These are phyloP conservation scores for Boletus barrowsii DNA, from an alignment of 768 basidiomycete species.

Conservation along the genomic window DNA sequence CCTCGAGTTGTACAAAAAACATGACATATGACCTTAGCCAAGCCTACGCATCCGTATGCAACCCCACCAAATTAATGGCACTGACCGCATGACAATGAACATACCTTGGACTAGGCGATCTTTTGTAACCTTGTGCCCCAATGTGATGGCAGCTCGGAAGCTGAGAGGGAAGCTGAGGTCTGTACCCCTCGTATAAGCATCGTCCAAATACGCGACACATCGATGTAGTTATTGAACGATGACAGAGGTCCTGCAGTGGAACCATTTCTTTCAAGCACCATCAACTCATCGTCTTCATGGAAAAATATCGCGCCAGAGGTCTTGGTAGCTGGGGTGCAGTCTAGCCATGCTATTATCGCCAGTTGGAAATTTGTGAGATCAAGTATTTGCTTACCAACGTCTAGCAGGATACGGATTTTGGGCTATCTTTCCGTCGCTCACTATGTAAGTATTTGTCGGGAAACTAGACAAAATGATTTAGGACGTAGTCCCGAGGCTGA, in stretches of 20 bases:
- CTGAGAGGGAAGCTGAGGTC: neutral
- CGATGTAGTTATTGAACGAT: neutral
- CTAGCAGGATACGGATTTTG: neutral
- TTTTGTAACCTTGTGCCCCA: neutral
- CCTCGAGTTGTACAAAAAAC: neutral
- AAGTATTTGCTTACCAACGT: neutral
- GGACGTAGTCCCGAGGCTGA: too few relatives aligned
- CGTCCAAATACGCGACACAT: neutral
- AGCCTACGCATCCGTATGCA: neutral
- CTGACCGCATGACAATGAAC: too few relatives aligned
- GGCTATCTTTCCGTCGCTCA: too few relatives aligned
- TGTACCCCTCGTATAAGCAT: neutral
- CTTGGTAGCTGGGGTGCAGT: neutral
- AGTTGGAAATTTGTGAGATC: neutral
- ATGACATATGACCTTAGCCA: neutral
- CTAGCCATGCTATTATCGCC: neutral
- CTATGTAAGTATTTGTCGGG: too few relatives aligned
- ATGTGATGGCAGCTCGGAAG: neutral
- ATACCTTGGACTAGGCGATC: neutral
- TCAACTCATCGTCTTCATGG: neutral
- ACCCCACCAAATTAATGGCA: too few relatives aligned
- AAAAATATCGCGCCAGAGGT: neutral
- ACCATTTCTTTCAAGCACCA: neutral
- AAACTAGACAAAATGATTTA: too few relatives aligned
- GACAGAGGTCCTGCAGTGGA: neutral